Evolutionary conservation across 257 asterid species (phyloP), one percentile per base, ranked within the genome.

Genomic region (Mitragyna speciosa): DNA sequence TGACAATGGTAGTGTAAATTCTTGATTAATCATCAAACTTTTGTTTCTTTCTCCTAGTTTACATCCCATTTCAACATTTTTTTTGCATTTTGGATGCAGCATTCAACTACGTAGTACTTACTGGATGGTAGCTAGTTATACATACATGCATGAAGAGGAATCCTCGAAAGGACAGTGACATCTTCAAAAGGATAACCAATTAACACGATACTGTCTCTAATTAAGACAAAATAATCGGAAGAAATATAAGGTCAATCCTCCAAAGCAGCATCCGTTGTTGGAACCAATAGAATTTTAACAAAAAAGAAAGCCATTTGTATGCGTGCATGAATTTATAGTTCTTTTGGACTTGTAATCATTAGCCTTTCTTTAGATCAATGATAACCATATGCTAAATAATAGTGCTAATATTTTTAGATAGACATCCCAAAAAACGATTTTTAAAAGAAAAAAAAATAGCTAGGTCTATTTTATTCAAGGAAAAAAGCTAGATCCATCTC

Each of bases 281-380:
- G 72, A 65, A 65, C 47, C 54, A 16, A 65, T 65, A 15, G 73
- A 66, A 77, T 77, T 77, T 77, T 74, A 33, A 77, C 22, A 3
- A 12, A 30, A 63, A 28, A 1, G 14, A 30, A 64, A 36, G 14
- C 1, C 6, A 26, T 20, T 16, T 47, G 20, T 43, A 43, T 10
- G 48, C 47, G 66, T 76, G 51, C 39, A 76, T 36, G 52, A 65
- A 76, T 2, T 36, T 36, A 36, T 1, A 76, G 80, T 66, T 65
- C 59, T 61, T 47, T 24, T 75, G 48, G 74, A 45, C 65, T 76
- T n/a, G 51, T 66, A 49, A 66, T 77, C 54, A 33, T 66, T 8
- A 19, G 20, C 74, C 51, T 66, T 28, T 26, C 51, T 31, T 49
- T 66, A 49, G 36, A 49, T 77, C 26, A 77, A 59, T 12, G 26